Base-by-base conservation (phyloP, 371 early-diverging fungal genomes). In the Mucor lusitanicus region DNA sequence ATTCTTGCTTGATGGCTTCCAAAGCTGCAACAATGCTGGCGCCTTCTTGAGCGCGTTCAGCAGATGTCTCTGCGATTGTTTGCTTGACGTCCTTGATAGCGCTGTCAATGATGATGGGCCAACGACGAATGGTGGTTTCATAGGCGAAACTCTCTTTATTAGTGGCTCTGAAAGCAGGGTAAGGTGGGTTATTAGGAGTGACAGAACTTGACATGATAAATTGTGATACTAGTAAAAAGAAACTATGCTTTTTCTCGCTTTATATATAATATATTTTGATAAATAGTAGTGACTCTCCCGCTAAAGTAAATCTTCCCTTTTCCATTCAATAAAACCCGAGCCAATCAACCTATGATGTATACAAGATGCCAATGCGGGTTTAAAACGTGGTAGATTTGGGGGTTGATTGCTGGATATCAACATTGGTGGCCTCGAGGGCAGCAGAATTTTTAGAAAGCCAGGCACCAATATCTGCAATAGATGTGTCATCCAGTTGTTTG, bases 81-180 rank as follows among this genome's bases (percentile, higher is more conserved):
- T 83, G 66, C 70, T 88, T 81, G 50, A 92, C 70, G 70, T 89
- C 88, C 40, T 84, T 85, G 39, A 92, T 84, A 25, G 86, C 85
- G 64, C 91, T 90, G 37, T 94, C 90, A 28, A 96, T 75, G 60
- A 95, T 96, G 50, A 90, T 90, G 3, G 95, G 95, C 70, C 94
- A 84, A n/a, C 96, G 83, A 61, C 89, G 81, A 50, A 85, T 83
- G 44, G 92, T 82, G 25, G 94, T 94, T 13, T 85, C 77, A 74
- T 90, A 92, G 0, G 94, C 95, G 70, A 96, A 96, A 33, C 90
- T 86, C 33, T 79, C 82, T 48, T 81, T 81, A 17, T 88, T 87
- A 9, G 80, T 81, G 7, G 91, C 92, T 32, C 83, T 68, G 59
- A 90, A 88, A 17, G 92, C 85, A 64, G 86, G 81, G 54, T 70